Evolutionary conservation across 2,329 filamentous ascomycete genomes (phyloP).

Genomic region (Arthrobotrys sphaeroides): DNA sequence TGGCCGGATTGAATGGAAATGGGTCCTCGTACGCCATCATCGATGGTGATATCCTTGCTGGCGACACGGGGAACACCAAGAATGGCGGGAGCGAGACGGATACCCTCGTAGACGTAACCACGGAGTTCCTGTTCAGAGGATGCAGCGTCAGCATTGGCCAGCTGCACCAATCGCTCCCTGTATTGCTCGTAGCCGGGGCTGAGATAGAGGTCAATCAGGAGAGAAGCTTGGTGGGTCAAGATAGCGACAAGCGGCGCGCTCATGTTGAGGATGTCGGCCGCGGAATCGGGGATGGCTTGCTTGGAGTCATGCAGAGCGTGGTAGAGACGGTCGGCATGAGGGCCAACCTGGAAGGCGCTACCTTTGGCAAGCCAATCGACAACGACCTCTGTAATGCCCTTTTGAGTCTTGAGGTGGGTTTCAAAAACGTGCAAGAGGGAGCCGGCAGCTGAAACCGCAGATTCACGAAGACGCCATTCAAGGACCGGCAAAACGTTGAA

Average conservation of each 20-base stretch:
- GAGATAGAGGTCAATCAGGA: conserved; percentile 68
- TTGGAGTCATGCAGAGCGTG: conserved; percentile 64
- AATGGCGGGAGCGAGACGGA: conserved; percentile 66
- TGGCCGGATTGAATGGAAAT: conserved; percentile 64
- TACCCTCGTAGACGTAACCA: conserved; percentile 68
- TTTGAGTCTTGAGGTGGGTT: conserved; percentile 64
- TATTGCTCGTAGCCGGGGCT: conserved; percentile 65
- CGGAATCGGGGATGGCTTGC: conserved; percentile 64
- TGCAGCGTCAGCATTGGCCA: conserved; percentile 63
- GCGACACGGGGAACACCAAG: conserved; percentile 67
- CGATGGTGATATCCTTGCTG: conserved; percentile 62
- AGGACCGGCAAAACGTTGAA: conserved; percentile 66
- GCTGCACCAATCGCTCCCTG: conserved; percentile 66
- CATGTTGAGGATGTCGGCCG: conserved; percentile 66
- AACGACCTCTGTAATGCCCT: conserved; percentile 62
- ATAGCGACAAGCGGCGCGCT: conserved; percentile 66
- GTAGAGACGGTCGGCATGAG: conserved; percentile 66
- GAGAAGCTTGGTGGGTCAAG: conserved; percentile 66
- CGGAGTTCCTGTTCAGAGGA: conserved; percentile 64
- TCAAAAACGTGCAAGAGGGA: conserved; percentile 62
- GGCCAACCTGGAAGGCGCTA: conserved; percentile 65
- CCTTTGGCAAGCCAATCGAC: conserved; percentile 65
- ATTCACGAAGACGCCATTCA: conserved; percentile 65
- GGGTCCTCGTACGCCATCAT: conserved; percentile 65
- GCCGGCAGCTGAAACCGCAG: conserved; percentile 61